Evolutionary conservation across 148 eudicot genomes (phyloP).

Genomic region (Heliosperma pusillum): DNA sequence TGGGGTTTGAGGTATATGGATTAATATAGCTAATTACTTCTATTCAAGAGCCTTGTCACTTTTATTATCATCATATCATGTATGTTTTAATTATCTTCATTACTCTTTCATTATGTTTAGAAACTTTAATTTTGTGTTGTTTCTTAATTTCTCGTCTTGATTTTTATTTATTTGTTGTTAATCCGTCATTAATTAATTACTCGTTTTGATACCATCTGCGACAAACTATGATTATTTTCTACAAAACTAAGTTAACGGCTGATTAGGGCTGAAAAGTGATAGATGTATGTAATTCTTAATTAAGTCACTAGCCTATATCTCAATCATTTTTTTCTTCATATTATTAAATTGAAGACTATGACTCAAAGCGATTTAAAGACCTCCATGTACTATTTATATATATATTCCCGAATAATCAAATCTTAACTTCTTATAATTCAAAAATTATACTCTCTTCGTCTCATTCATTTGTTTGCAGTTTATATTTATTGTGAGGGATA

Average conservation of each 20-base stretch:
- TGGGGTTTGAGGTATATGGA: constrained; percentile 39
- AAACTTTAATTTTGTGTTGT: background rate
- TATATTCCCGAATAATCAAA: too few species aligned
- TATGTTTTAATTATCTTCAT: background rate
- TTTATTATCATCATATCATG: background rate
- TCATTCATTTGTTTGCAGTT: too few species aligned
- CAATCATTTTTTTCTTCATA: too few species aligned
- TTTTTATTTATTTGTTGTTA: background rate
- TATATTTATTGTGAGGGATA: too few species aligned
- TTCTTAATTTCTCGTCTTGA: background rate
- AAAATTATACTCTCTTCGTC: too few species aligned
- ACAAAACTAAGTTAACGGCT: background rate
- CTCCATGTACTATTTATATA: too few species aligned
- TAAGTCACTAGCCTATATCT: too few species aligned
- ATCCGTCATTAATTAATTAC: background rate
- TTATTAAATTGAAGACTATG: too few species aligned
- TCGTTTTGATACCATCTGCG: background rate
- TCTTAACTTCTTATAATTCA: too few species aligned
- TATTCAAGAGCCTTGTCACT: constrained; percentile 5
- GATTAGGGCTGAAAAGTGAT: too few species aligned
- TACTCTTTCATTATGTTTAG: background rate
- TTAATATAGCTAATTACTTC: constrained; percentile 29
- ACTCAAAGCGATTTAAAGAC: too few species aligned
- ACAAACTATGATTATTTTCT: background rate
- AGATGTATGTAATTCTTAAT: too few species aligned